These are phyloP conservation scores for Toxicodendron radicans DNA, from an alignment of 345 rosid genomes.

Conservation along the genomic window DNA sequence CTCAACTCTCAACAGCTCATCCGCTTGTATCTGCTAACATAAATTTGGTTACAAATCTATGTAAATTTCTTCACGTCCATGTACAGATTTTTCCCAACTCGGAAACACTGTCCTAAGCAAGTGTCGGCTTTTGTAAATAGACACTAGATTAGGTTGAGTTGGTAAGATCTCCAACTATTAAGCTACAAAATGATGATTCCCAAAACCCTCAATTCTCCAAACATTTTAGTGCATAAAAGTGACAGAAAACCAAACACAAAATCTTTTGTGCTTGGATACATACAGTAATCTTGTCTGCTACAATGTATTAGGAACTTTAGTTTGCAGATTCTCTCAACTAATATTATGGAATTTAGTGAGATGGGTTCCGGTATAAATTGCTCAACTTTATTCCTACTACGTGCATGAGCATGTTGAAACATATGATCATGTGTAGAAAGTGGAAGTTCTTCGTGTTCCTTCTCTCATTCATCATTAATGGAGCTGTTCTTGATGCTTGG, in stretches of 20 bases:
- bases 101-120: background rate
- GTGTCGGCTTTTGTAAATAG: background rate
- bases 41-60: no score
- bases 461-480: slow-evolving; percentile 7
- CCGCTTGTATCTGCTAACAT: no score
- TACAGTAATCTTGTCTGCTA: background rate
- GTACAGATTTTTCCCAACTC: background rate
- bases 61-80: background rate
- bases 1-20: background rate
- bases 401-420: background rate
- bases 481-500: slow-evolving; percentile 7
- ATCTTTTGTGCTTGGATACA: background rate
- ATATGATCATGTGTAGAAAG: background rate
- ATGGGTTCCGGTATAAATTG: background rate
- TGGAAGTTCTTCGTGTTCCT: background rate
- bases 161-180: background rate
- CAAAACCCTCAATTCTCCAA: background rate
- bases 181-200: background rate
- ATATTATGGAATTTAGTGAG: background rate
- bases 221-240: background rate
- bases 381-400: background rate
- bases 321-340: background rate
- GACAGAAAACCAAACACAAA: background rate
- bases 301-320: background rate
- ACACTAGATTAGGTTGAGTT: slow-evolving; percentile 9